These are phyloP conservation scores for Metschnikowia cubensis DNA, from an alignment of 805 yeast genomes.

Conservation along the genomic window DNA sequence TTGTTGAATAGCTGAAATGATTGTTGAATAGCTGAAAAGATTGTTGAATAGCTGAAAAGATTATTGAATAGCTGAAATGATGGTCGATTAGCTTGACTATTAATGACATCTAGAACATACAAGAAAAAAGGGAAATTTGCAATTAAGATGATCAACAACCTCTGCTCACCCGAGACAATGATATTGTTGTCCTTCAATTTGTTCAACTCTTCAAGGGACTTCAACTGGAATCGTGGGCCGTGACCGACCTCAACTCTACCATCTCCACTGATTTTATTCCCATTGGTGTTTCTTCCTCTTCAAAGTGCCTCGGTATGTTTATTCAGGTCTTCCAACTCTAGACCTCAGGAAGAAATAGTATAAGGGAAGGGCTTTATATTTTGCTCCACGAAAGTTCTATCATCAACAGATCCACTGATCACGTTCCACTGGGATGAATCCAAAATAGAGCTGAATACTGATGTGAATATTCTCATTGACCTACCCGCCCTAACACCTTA, in stretches of 20 bases:
- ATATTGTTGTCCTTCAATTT: slow-evolving; percentile 66
- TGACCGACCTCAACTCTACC: slow-evolving; percentile 78
- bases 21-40: too few relatives aligned
- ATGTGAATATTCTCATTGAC: too few relatives aligned
- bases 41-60: too few relatives aligned
- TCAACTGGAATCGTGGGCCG: slow-evolving; percentile 75
- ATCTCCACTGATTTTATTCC: slow-evolving; percentile 48
- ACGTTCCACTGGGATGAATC: slow-evolving; percentile 33
- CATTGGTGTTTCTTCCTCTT: slow-evolving; percentile 32
- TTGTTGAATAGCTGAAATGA: too few relatives aligned
- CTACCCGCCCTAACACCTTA: too few relatives aligned
- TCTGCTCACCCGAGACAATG: slow-evolving; percentile 64
- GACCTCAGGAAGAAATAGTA: slow-evolving; percentile 56
- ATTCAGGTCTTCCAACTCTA: slow-evolving; percentile 30
- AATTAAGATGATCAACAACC: slow-evolving; percentile 68
- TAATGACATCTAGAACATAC: slow-evolving; percentile 66
- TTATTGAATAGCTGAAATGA: too few relatives aligned
- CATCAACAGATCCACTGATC: slow-evolving; percentile 88
- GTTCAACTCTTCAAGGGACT: slow-evolving; percentile 68
- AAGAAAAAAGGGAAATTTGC: slow-evolving; percentile 81
- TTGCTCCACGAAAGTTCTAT: slow-evolving; percentile 83
- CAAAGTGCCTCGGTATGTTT: slow-evolving; percentile 22
- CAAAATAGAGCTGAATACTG: too few relatives aligned
- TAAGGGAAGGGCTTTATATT: slow-evolving; percentile 47
- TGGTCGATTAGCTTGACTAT: too few relatives aligned